Evolutionary conservation across 1,284 basidiomycete genomes (phyloP).

Genomic region (Apiotrichum akiyoshidainum): DNA sequence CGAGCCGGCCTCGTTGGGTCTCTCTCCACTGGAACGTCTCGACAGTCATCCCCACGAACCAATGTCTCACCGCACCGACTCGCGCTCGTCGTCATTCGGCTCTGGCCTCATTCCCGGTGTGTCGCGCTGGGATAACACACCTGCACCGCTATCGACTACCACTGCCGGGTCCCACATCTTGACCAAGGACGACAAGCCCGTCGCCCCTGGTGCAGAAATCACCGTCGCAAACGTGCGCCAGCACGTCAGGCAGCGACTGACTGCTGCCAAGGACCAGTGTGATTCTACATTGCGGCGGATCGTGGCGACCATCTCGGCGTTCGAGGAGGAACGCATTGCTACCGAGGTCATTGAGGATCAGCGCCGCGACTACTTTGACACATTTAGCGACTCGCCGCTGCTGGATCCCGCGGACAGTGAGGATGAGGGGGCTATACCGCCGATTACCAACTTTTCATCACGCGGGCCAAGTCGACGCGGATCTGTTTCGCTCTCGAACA

Average conservation of each 20-base stretch:
- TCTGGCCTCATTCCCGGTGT: constrained; percentile 37
- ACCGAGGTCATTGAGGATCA: constrained; percentile 26
- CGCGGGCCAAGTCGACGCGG: constrained; percentile 38
- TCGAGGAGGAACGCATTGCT: constrained; percentile 75
- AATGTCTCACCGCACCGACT: constrained; percentile 2
- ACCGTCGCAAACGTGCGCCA: constrained; percentile 72
- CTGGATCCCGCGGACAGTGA: constrained; percentile 41
- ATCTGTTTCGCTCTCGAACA: constrained; percentile 35
- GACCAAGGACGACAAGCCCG: constrained; percentile 21
- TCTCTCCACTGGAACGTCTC: neutral
- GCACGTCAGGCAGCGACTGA: constrained; percentile 88
- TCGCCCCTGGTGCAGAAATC: constrained; percentile 41
- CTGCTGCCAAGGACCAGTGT: constrained; percentile 89
- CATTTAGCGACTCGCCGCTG: constrained; percentile 39
- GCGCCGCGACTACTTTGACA: constrained; percentile 46
- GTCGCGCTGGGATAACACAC: constrained; percentile 45
- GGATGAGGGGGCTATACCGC: constrained; percentile 25
- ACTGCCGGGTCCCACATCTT: neutral
- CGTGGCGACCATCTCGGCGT: constrained; percentile 85
- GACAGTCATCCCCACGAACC: constrained; percentile 1
- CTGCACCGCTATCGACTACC: constrained; percentile 32
- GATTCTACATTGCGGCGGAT: constrained; percentile 91
- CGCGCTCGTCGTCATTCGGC: constrained; percentile 36
- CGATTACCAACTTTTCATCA: constrained; percentile 24
- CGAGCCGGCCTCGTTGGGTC: constrained; percentile 34